Evolutionary conservation across 257 asterid genomes (phyloP).

Genomic region (Penstemon barbatus): DNA sequence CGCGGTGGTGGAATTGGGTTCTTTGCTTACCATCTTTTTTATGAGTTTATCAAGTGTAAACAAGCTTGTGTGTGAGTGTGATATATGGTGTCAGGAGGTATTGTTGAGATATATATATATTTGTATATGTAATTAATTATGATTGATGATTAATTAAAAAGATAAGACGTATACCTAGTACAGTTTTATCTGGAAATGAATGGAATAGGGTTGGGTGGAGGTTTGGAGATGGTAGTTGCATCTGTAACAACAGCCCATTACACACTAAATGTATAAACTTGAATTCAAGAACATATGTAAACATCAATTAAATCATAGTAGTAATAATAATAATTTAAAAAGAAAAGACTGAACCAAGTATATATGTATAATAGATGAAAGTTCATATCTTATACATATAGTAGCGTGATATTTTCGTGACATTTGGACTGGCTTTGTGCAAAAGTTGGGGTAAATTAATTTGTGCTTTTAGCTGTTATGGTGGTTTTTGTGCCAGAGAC

Average conservation of each 20-base stretch:
- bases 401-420: no score
- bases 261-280: constrained; percentile 8
- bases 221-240: constrained; percentile 40
- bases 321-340: not conserved
- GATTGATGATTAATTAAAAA: constrained; percentile 16
- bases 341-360: no score
- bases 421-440: no score
- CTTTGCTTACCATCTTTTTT: not conserved
- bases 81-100: not conserved
- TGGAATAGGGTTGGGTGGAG: constrained; percentile 24
- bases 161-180: constrained; percentile 7
- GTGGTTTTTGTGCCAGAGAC: no score
- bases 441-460: no score
- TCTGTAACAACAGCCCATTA: constrained; percentile 31
- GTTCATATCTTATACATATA: no score
- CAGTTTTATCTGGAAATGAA: constrained; percentile 26
- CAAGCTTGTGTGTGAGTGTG: not conserved
- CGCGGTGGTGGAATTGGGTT: constrained; percentile 16
- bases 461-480: no score
- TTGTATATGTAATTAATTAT: not conserved
- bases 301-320: not conserved
- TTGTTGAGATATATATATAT: not conserved
- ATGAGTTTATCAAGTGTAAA: no score
- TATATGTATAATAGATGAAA: no score
- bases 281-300: not conserved